Base-by-base conservation (phyloP, 2,329 filamentous ascomycete species). In the Phyllosticta ampelicida region DNA sequence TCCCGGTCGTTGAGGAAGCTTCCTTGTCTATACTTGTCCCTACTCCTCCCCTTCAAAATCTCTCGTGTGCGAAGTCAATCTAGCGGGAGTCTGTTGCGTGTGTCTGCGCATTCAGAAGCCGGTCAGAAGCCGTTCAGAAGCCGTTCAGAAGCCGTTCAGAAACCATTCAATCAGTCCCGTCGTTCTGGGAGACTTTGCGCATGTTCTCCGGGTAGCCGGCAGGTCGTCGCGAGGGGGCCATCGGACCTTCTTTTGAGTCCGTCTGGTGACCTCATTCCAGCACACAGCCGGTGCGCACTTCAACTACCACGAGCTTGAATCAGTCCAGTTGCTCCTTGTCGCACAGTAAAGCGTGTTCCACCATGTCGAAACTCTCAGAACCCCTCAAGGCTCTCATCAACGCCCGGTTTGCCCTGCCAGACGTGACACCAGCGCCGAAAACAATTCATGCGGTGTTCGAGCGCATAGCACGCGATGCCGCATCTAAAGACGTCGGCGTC, bases 361-460 rank as follows among this genome's bases (percentile, higher is more conserved):
- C 66, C 64, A 90, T 89, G 86, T 84, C 86, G 6, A 90, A 88
- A 70, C 79, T 92, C 19, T 87, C 86, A 1, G 77, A 81, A 1
- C 74, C 82, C 54, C 78, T 92, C 64, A 91, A 90, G 73, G 79
- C 83, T 52, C 81, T 91, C 62, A 86, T 91, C 73, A 86, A 86
- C 65, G 81, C 85, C 60, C 79, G 86, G 3, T 81, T 84, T 65
- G 83, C 87, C 50, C 78, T 80, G 1, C 84, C 87, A 0, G 81
- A 83, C 54, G 84, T 83, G 1, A 78, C 84, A 1, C 79, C 84
- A 1, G 86, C 87, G 1, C 81, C 87, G 26, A 71, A 76, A 11
- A 77, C 80, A 60, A 86, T 90, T 57, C 74, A 77, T 53, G 79
- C 83, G 13, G 77, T 89, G 26, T 89, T 86, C 71, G 75, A 80